Evolutionary conservation across 805 yeast species (phyloP), one percentile per base, ranked within the genome.

Genomic region (Trichomonascus vanleenenianus): DNA sequence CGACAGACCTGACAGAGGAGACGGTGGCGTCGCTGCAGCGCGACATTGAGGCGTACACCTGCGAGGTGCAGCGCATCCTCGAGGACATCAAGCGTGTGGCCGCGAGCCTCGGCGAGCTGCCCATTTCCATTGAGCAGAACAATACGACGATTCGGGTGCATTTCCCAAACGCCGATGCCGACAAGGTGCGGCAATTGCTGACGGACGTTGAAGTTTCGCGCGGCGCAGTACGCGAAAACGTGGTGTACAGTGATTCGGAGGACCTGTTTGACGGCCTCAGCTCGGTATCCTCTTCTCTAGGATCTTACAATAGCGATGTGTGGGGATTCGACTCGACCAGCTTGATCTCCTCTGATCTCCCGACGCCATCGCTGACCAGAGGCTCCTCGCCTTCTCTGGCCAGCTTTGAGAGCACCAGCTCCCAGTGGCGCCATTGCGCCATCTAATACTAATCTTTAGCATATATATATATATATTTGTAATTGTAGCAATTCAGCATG

Each of bases 141-240:
- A 59, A 64, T 10, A 64, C 69, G 27, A 57, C 64, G 27, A 55
- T 79, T 43, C 66, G 81, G 52, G 76, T 81, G 11, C 81, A 76
- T 58, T 85, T 86, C 65, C 87, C 91, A 30, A 84, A 83, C 58
- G 72, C 83, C 48, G 86, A 83, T 49, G 63, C 71, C 5, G 66
- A 60, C 4, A 78, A 78, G 52, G 75, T 84, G 54, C 82, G 80
- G 54, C 49, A 51, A 16, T 62, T 84, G 48, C 62, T 83, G 48
- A 58, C 69, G 34, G 93, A 83, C 38, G 68, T 76, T 49, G 83
- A 76, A 19, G 75, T 84, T 5, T 59, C 73, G 1, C 69, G 74
- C 9, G 89, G 88, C 2, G 62, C 71, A 19, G 78, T 83, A 15
- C 48, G 52, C 10, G 62, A 58, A 14, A 34, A 38, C 19, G 39